A percentile compares a stretch with the other conserved stretches of the same genome.
These are phyloP conservation scores for Dictyostelium purpureum DNA, from an alignment of 78 protist species.

Conservation along the genomic window DNA sequence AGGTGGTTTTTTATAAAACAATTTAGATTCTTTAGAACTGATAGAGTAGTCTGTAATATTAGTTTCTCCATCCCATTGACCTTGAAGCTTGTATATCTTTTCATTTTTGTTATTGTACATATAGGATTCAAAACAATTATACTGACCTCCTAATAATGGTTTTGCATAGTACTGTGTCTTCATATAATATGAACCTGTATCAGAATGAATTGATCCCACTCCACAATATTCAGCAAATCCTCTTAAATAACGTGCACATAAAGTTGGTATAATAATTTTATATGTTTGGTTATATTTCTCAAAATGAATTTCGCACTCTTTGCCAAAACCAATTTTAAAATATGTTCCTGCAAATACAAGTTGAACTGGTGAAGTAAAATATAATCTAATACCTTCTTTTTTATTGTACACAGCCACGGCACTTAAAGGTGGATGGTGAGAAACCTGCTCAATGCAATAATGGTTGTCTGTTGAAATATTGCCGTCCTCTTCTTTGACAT, in stretches of 20 bases:
- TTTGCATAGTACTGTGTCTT: not conserved
- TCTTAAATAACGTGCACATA: not conserved
- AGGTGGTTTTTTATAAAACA: not conserved
- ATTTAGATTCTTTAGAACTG: not conserved
- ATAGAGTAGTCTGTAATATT: not conserved
- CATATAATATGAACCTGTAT: not conserved
- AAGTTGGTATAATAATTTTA: not conserved
- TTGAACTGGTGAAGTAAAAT: not conserved
- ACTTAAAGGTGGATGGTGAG: not conserved
- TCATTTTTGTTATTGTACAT: not conserved
- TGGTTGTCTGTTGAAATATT: not conserved
- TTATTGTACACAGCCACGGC: not conserved
- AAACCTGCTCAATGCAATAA: not conserved
- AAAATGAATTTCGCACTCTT: not conserved
- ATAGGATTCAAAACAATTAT: not conserved
- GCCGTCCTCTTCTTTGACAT: not conserved
- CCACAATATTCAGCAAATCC: not conserved
- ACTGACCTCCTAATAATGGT: not conserved
- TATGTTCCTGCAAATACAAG: not conserved
- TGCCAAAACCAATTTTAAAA: not conserved
- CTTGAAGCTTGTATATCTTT: not conserved
- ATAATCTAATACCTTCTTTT: not conserved
- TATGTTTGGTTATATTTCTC: not conserved
- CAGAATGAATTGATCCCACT: not conserved
- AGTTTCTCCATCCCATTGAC: not conserved